Evolutionary conservation across 371 early-diverging fungal genomes (phyloP).

Genomic region (Nematocida sp.): DNA sequence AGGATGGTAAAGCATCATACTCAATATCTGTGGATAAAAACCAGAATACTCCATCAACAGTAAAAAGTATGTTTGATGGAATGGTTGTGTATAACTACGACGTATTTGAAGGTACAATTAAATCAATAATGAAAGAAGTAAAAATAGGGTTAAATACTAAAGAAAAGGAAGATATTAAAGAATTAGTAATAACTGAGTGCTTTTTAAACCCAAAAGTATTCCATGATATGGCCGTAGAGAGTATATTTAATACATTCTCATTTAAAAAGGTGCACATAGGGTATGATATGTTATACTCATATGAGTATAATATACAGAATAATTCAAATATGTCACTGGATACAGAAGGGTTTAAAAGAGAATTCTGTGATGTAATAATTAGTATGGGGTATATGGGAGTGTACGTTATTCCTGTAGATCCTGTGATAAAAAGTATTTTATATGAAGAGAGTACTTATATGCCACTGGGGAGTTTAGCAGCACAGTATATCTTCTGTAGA

Average conservation of each 20-base stretch:
- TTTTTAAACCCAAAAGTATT: conserved; percentile 63
- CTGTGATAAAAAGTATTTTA: conserved; percentile 53
- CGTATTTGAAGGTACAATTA: conserved; percentile 64
- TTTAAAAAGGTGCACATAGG: conserved; percentile 66
- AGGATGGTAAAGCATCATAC: conserved; percentile 27
- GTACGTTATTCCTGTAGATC: conserved; percentile 57
- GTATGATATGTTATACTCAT: conserved; percentile 66
- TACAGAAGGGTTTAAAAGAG: conserved; percentile 26
- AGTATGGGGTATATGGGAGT: conserved; percentile 62
- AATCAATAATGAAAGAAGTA: conserved; percentile 64
- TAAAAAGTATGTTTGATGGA: conserved; percentile 68
- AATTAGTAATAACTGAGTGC: conserved; percentile 67
- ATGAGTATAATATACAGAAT: conserved; percentile 59
- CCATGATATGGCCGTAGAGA: conserved; percentile 46
- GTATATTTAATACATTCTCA: conserved; percentile 64
- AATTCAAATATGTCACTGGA: conserved; percentile 14
- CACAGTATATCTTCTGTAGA: conserved; percentile 49
- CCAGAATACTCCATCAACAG: conserved; percentile 30
- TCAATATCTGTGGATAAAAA: conserved; percentile 30
- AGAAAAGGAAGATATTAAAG: conserved; percentile 30
- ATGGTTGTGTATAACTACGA: conserved; percentile 68
- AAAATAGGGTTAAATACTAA: conserved; percentile 1
- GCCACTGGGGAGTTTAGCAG: conserved; percentile 51
- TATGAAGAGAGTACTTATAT: conserved; percentile 53
- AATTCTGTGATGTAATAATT: conserved; percentile 68